Percentiles rank a stretch among this genome's conserved stretches.
Evolutionary conservation across 2,329 filamentous ascomycete genomes (phyloP).

Genomic region (Daldinia eschscholtzii): DNA sequence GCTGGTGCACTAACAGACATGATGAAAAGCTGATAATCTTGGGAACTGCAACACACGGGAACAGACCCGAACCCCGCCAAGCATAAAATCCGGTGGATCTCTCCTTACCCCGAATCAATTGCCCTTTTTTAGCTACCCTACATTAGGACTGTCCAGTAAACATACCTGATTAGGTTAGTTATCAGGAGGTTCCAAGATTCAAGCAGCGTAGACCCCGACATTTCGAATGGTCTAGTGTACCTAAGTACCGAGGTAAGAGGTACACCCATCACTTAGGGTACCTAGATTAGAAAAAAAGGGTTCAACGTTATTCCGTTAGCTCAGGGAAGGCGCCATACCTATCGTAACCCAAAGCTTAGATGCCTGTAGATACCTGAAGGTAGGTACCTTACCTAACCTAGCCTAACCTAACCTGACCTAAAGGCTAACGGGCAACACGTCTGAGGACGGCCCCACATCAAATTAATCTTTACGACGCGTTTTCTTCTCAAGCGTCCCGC

Average conservation of each 20-base stretch:
- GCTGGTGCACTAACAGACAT: conserved; percentile 5
- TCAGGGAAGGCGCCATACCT: not conserved
- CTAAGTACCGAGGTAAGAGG: not conserved
- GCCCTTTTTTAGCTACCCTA: conserved; percentile 23
- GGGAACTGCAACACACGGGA: conserved; percentile 24
- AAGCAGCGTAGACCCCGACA: conserved; percentile 1
- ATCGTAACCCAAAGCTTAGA: no score
- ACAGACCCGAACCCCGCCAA: conserved; percentile 22
- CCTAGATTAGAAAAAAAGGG: conserved; percentile 4
- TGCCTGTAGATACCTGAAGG: no score
- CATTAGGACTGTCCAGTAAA: conserved; percentile 30
- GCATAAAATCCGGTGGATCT: conserved; percentile 12
- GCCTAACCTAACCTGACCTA: no score
- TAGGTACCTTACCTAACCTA: no score
- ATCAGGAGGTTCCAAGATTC: not conserved
- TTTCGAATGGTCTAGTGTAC: not conserved
- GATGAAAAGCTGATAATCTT: conserved; percentile 20
- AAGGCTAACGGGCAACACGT: conserved; percentile 5
- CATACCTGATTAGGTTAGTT: conserved; percentile 30
- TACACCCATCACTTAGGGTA: no score
- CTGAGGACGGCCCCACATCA: conserved; percentile 24
- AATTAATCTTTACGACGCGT: conserved; percentile 33
- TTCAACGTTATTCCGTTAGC: conserved; percentile 23
- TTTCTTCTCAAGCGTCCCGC: conserved; percentile 10
- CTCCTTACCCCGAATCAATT: conserved; percentile 25